Evolutionary conservation across 768 basidiomycete genomes (phyloP).

Genomic region (Saitozyma podzolica): DNA sequence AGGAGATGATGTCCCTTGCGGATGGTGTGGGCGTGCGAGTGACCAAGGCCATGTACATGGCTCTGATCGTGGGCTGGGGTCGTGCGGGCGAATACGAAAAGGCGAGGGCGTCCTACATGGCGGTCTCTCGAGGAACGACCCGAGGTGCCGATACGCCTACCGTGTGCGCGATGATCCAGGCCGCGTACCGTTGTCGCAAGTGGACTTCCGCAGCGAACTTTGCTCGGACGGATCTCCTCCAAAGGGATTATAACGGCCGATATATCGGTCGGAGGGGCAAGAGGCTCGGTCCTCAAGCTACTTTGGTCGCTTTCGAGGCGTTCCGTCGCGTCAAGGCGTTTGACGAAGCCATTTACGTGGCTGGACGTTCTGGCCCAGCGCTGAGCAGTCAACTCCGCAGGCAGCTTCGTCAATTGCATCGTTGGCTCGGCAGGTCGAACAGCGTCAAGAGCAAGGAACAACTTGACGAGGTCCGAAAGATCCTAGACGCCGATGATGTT

Average conservation of each 20-base stretch:
- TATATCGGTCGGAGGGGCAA: neutral
- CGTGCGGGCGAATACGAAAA: neutral
- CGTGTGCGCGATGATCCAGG: conserved; percentile 6
- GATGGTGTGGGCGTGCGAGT: conserved; percentile 8
- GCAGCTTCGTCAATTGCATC: too few species aligned
- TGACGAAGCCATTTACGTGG: neutral
- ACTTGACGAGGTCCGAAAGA: too few species aligned
- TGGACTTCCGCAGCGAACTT: neutral
- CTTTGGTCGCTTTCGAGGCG: neutral
- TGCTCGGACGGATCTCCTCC: neutral
- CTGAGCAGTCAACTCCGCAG: too few species aligned
- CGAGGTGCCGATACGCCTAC: neutral
- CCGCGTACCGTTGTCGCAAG: neutral
- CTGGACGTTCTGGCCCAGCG: neutral
- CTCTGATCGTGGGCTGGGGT: conserved; percentile 22
- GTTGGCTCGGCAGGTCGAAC: too few species aligned
- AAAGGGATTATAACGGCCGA: neutral
- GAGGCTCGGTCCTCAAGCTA: neutral
- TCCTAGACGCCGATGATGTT: too few species aligned
- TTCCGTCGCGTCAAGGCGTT: neutral
- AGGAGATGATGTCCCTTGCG: neutral
- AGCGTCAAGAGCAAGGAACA: too few species aligned
- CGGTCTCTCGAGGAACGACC: neutral
- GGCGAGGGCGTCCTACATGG: conserved; percentile 2
- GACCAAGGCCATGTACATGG: conserved; percentile 16